Evolutionary conservation across 352 stramenopile species (phyloP), one percentile per base, ranked within the genome.

Genomic region (Phytophthora nicotianae): DNA sequence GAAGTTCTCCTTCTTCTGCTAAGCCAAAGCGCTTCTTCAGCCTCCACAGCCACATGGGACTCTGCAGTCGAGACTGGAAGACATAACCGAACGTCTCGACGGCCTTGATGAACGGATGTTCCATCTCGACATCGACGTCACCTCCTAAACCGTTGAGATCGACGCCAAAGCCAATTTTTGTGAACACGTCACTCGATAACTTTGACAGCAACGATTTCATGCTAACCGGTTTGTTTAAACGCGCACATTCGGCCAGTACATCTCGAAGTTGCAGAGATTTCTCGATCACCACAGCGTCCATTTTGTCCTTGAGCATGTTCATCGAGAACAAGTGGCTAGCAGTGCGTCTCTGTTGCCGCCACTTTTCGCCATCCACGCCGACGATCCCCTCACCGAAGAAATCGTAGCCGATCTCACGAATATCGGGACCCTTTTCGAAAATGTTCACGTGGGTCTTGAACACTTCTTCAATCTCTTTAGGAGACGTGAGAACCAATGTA

Each of bases 271-370:
- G 24, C 23, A 43, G 20, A 19, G 61, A 53, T 32, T 81, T 70
- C 40, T 70, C 56, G 1, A 65, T 45, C 29, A 89, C 62, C 14
- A 72, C 56, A 8, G 59, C 54, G 20, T 77, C 64, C 75, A 88
- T 89, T 29, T 63, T 71, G 9, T 83, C 76, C 3, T 59, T 55
- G 24, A 88, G 54, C 64, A 74, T 78, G 9, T 73, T 56, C 13
- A 74, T 70, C 7, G 79, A 90, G 42, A 96, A 93, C 26, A 98
- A 87, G 58, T 97, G 84, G 41, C 83, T 96, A 47, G 79, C 86
- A 3, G 56, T 85, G 50, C 92, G 88, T 43, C 81, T 76, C 50
- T 96, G 86, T 23, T 74, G 57, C 1, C 51, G 27, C 86, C 86
- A 95, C 16, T 53, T 51, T 5, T 75, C 59, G 7, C 78, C 77